A percentile compares a stretch with the other conserved stretches of the same genome.
These are phyloP conservation scores for Cryptococcus sp. DNA, from an alignment of 1,284 basidiomycete genomes.

Conservation along the genomic window DNA sequence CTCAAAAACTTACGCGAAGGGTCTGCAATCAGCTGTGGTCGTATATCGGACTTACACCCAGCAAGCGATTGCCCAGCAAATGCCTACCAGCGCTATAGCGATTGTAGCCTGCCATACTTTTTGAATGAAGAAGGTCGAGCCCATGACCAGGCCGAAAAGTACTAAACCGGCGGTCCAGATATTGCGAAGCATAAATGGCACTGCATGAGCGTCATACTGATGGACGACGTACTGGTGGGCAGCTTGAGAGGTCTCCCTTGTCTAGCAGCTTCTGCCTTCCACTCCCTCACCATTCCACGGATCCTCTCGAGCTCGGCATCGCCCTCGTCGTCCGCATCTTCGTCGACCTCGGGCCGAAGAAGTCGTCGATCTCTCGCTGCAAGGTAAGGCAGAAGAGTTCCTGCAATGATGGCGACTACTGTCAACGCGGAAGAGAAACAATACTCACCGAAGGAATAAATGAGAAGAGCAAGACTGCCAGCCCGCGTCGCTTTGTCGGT, in stretches of 20 bases:
- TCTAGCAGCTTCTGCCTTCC: conserved; percentile 72
- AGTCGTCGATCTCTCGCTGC: conserved; percentile 70
- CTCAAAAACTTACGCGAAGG: conserved; percentile 31
- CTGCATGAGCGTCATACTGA: conserved; percentile 18
- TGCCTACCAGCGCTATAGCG: conserved; percentile 75
- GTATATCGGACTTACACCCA: conserved; percentile 57
- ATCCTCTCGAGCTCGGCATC: conserved; percentile 66
- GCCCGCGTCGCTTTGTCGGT: conserved; percentile 73
- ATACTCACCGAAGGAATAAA: conserved; percentile 75
- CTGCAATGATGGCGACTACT: conserved; percentile 74
- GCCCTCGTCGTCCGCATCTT: conserved; percentile 52
- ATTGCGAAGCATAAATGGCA: conserved; percentile 82
- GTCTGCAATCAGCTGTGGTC: conserved; percentile 17
- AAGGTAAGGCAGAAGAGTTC: conserved; percentile 74
- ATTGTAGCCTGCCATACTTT: conserved; percentile 68
- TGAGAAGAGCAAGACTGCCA: conserved; percentile 82
- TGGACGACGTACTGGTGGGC: conserved; percentile 54
- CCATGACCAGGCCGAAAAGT: conserved; percentile 68
- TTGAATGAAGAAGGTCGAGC: conserved; percentile 74
- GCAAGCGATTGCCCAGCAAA: conserved; percentile 91
- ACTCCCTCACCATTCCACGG: conserved; percentile 63
- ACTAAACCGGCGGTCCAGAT: conserved; percentile 84
- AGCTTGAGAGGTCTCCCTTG: conserved; percentile 65
- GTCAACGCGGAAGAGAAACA: conserved; percentile 5
- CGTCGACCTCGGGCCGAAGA: conserved; percentile 53